Evolutionary conservation across 176 grass and related monocot genomes (phyloP), one percentile per base, ranked within the genome.

Genomic region (Paspalum vaginatum): DNA sequence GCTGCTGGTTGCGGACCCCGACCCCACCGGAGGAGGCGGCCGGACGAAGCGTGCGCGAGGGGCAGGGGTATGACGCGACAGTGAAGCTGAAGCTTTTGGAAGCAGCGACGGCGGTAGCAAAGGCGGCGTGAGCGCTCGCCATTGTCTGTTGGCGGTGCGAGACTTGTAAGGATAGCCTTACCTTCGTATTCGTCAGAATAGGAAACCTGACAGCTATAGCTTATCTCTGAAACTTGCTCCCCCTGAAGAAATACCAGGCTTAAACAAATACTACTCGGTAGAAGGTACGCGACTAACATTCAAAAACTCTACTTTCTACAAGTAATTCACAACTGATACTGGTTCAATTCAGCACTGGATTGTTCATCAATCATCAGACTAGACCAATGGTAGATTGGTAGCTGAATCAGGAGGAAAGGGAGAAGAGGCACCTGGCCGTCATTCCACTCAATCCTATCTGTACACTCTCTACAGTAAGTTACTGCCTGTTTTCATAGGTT

Each of bases 391-490:
- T 9, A 54, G 48, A 46, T 20, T 5, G 21, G 22, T 9, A 54
- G 48, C 39, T 20, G 13, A 82, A 52, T 40, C 21, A 47, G 55
- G 38, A 82, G 11, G 9, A 21, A 20, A 42, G 16, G 51, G 48
- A 21, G 40, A 75, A 10, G 39, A 65, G 45, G 60, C 70, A 71
- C 14, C 12, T 32, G 39, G 1, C 9, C 7, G 18, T 22, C 53
- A 20, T 64, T 39, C 11, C 49, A 9, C 55, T 62, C 32, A 55
- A 68, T 27, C 44, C 18, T 43, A 70, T 54, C 46, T 78, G n/a
- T 78, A 57, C 74, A 87, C n/a, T 17, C 79, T 84, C 61, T 80
- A 62, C 52, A 59, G 74, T 48, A 68, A 42, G 70, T 75, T 59
- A 8, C 86, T 61, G 80, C 15, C 43, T 27, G 27, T 61, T 22